phyloP scores from a whole-genome alignment of 2,329 filamentous ascomycete species.

The Pseudogymnoascus sp. region DNA sequence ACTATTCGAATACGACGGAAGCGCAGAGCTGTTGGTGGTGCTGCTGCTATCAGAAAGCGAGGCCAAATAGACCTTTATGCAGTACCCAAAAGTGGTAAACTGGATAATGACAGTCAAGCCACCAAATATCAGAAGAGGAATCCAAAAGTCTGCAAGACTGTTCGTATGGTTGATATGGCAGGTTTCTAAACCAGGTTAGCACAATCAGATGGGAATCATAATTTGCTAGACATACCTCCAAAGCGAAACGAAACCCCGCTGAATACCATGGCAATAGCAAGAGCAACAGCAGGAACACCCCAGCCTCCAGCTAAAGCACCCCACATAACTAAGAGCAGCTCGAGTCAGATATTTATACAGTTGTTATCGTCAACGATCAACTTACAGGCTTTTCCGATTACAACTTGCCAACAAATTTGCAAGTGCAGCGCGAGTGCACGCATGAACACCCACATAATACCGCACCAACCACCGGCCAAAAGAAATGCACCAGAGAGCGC shows the following conservation, averaged over 20 bases:
- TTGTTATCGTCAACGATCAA: background rate
- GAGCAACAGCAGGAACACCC: constrained; percentile 70
- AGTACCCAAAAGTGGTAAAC: constrained; percentile 81
- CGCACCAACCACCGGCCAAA: constrained; percentile 76
- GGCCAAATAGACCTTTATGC: constrained; percentile 86
- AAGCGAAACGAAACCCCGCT: constrained; percentile 95
- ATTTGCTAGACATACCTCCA: constrained; percentile 48
- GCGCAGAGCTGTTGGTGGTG: constrained; percentile 61
- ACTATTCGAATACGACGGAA: constrained; percentile 71
- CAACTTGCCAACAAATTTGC: constrained; percentile 95
- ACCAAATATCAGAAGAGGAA: constrained; percentile 73
- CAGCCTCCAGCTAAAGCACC: constrained; percentile 72
- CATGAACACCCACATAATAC: constrained; percentile 84
- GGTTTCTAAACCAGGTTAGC: constrained; percentile 84
- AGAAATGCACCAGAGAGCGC: constrained; percentile 83
- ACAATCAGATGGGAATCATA: background rate
- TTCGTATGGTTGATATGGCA: constrained; percentile 90
- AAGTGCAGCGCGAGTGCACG: constrained; percentile 87
- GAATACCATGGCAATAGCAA: constrained; percentile 68
- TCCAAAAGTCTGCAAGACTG: constrained; percentile 81
- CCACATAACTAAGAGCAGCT: constrained; percentile 58
- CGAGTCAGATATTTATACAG: background rate
- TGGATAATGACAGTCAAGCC: constrained; percentile 72
- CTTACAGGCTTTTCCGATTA: constrained; percentile 65
- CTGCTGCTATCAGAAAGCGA: constrained; percentile 67